Conservation (phyloP, 352 stramenopile species). For the Globisporangium abappressorium region DNA sequence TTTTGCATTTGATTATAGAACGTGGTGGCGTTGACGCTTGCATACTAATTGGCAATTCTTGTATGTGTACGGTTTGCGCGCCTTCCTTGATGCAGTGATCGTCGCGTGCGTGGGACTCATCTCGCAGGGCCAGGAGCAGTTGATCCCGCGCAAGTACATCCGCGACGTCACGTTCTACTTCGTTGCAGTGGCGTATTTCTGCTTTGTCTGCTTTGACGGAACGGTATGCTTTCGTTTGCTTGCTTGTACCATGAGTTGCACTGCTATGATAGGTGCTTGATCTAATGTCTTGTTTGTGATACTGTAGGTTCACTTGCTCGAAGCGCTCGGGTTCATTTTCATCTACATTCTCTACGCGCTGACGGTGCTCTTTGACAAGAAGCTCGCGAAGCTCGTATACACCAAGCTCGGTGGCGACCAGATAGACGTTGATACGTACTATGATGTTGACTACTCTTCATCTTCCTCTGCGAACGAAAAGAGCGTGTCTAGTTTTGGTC, state of each 20-base stretch:
- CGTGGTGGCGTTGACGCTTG: neutral
- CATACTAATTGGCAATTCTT: neutral
- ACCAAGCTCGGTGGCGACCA: conserved; percentile 19
- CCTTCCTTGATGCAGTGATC: conserved; percentile 34
- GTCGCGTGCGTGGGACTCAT: conserved; percentile 66
- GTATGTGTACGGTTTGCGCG: neutral
- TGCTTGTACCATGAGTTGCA: neutral
- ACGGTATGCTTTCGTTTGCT: conserved; percentile 17
- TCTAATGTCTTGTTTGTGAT: neutral
- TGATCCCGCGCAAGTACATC: conserved; percentile 73
- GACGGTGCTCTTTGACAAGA: conserved; percentile 59
- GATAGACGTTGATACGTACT: conserved; percentile 37
- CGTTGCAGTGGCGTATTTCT: conserved; percentile 61
- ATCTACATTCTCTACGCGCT: conserved; percentile 68
- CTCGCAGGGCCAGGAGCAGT: conserved; percentile 64
- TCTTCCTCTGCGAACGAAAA: conserved; percentile 24
- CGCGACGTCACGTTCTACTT: conserved; percentile 79
- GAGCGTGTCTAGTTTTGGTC: conserved; percentile 24
- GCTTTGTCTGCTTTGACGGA: conserved; percentile 69
- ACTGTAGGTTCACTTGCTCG: conserved; percentile 41
- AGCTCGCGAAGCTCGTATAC: conserved; percentile 25
- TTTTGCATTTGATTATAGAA: neutral
- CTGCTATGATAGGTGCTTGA: neutral
- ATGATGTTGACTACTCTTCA: conserved; percentile 14
- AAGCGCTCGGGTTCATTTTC: conserved; percentile 67